These are phyloP conservation scores for Salisapilia sapeloensis DNA, from an alignment of 352 stramenopile species.

Conservation along the genomic window DNA sequence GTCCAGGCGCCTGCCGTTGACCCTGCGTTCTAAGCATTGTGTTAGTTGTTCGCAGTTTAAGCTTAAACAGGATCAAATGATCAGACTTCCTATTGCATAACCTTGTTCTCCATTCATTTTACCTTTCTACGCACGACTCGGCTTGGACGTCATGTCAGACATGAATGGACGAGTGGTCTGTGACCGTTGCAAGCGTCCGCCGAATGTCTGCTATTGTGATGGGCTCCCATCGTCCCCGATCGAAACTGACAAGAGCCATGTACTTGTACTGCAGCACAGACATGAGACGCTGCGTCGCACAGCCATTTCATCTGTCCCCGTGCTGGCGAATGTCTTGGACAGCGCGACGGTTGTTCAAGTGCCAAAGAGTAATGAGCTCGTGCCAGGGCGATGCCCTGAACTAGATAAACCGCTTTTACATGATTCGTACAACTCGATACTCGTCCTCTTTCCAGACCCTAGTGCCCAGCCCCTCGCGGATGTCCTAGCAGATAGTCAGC, in stretches of 20 bases:
- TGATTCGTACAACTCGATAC: conserved; percentile 8
- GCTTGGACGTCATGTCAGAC: background rate
- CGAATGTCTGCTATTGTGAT: conserved; percentile 37
- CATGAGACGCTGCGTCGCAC: conserved; percentile 32
- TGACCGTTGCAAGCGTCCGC: conserved; percentile 19
- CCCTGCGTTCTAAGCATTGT: too few species aligned
- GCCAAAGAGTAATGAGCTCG: conserved; percentile 9
- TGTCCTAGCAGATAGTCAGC: too few species aligned
- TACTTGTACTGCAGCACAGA: conserved; percentile 44
- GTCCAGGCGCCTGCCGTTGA: conserved; percentile 18
- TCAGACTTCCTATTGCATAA: background rate
- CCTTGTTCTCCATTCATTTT: conserved; percentile 1
- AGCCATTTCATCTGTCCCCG: conserved; percentile 47
- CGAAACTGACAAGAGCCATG: conserved; percentile 11
- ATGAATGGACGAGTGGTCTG: conserved; percentile 22
- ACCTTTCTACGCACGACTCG: conserved; percentile 1
- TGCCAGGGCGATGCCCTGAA: conserved; percentile 3
- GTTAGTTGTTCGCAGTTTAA: too few species aligned
- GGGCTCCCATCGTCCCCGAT: conserved; percentile 13
- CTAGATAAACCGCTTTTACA: conserved; percentile 22
- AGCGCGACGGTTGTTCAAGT: conserved; percentile 19
- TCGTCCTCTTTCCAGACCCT: conserved; percentile 27
- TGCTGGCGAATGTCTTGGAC: conserved; percentile 30
- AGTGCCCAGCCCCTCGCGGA: conserved; percentile 10
- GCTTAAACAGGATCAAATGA: background rate